These are phyloP conservation scores for Marchantia polymorpha DNA, from an alignment of 225 moss, liverwort and hornwort genomes.

Conservation along the genomic window DNA sequence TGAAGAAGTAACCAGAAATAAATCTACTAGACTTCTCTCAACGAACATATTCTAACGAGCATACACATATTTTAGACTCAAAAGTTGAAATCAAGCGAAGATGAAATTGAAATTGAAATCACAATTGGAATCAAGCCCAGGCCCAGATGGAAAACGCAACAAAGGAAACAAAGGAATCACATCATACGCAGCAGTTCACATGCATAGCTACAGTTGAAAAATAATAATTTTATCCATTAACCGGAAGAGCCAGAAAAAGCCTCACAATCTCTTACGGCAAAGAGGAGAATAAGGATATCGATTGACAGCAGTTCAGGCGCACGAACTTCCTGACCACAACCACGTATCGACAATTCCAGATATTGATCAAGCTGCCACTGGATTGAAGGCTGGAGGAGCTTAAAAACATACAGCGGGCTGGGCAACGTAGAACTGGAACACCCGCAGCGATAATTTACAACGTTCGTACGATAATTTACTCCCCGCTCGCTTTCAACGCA, in stretches of 20 bases:
- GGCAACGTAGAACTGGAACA: constrained; percentile 1
- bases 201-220: background rate
- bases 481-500: background rate
- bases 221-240: background rate
- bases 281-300: background rate
- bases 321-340: background rate
- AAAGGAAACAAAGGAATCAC: background rate
- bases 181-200: background rate
- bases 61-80: background rate
- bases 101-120: too few species aligned
- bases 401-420: constrained; percentile 17
- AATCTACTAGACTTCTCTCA: background rate
- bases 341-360: background rate
- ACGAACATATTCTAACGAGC: background rate
- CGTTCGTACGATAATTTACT: background rate
- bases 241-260: background rate
- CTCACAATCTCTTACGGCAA: background rate
- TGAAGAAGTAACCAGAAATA: background rate
- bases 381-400: background rate
- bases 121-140: background rate
- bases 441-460: background rate
- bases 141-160: background rate
- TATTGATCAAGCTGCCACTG: constrained; percentile 1
- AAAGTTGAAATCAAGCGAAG: background rate
- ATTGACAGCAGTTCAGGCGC: background rate